Evolutionary conservation across 2,329 filamentous ascomycete genomes (phyloP).

Genomic region (Sclerotinia subarctica): DNA sequence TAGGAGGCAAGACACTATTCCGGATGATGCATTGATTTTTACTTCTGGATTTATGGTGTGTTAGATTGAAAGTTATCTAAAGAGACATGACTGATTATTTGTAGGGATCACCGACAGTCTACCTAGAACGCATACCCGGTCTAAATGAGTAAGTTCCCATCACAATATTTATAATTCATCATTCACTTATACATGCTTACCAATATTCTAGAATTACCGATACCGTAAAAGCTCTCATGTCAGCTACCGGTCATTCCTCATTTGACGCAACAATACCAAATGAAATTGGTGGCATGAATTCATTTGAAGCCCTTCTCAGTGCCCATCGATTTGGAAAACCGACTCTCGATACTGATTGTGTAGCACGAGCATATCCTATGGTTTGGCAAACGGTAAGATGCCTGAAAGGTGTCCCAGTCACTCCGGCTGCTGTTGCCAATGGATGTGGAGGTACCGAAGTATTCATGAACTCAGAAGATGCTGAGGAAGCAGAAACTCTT

Average conservation of each 20-base stretch:
- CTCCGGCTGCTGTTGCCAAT: conserved; percentile 34
- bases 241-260: conserved; percentile 25
- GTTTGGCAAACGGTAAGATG: conserved; percentile 37
- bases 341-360: conserved; percentile 35
- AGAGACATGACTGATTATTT: background rate
- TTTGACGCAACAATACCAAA: conserved; percentile 56
- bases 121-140: conserved; percentile 36
- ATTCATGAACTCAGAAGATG: conserved; percentile 29
- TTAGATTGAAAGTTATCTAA: background rate
- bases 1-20: conserved; percentile 33
- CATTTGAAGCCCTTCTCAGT: conserved; percentile 35
- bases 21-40: conserved; percentile 34
- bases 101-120: conserved; percentile 36
- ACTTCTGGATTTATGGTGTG: conserved; percentile 35
- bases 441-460: conserved; percentile 28
- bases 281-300: conserved; percentile 67
- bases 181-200: background rate
- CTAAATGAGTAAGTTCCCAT: conserved; percentile 30
- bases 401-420: conserved; percentile 32
- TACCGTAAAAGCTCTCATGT: conserved; percentile 33
- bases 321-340: conserved; percentile 33
- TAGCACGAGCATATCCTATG: conserved; percentile 37
- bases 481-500: conserved; percentile 32
- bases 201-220: conserved; percentile 30
- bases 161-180: background rate